Evolutionary conservation across 1,284 basidiomycete species (phyloP).

Genomic region (Rhodotorula sp.): DNA sequence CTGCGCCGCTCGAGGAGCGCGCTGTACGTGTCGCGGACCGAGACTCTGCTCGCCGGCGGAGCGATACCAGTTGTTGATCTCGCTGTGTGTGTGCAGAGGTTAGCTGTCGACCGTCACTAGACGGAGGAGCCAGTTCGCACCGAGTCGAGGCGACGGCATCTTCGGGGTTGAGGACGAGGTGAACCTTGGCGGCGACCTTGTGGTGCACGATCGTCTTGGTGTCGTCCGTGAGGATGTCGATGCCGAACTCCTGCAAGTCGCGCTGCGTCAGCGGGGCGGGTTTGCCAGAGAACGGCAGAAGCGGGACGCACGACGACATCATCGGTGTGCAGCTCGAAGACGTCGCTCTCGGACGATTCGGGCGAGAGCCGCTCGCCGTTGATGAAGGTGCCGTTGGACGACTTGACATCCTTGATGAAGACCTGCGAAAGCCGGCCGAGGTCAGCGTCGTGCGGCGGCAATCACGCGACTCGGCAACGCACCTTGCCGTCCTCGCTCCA

Average conservation of each 20-base stretch:
- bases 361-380: constrained; percentile 88
- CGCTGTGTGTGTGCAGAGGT: constrained; percentile 16
- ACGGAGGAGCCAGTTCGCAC: constrained; percentile 15
- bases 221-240: constrained; percentile 98
- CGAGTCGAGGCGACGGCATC: constrained; percentile 59
- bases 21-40: not conserved
- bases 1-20: constrained; percentile 2
- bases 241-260: constrained; percentile 84
- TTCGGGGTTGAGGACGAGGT: constrained; percentile 82
- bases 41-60: constrained; percentile 29
- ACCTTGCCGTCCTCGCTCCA: constrained; percentile 92
- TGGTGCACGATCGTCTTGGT: constrained; percentile 98
- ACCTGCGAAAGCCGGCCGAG: constrained; percentile 60
- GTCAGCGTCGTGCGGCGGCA: not conserved
- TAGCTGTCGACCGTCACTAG: not conserved
- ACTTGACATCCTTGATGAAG: constrained; percentile 97
- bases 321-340: constrained; percentile 90
- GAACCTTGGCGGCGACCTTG: constrained; percentile 92
- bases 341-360: constrained; percentile 89
- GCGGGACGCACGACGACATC: constrained; percentile 72
- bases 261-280: not conserved
- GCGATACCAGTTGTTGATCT: constrained; percentile 44
- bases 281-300: constrained; percentile 45
- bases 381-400: constrained; percentile 97
- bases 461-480: constrained; percentile 27